phyloP scores from a whole-genome alignment of 2,329 filamentous ascomycete genomes.

The Aureobasidium musti region DNA sequence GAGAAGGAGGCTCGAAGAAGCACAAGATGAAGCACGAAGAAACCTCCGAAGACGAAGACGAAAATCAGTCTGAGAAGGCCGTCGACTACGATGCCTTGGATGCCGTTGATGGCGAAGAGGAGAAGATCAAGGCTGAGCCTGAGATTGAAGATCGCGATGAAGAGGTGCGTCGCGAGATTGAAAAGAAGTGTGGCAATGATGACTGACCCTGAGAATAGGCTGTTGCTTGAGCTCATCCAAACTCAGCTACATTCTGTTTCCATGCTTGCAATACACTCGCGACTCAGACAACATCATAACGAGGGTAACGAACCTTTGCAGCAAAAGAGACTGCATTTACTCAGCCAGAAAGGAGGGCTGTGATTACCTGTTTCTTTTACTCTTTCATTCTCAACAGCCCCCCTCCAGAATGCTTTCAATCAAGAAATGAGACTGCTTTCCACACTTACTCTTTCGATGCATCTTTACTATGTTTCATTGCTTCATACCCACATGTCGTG shows the following conservation, averaged over 20 bases:
- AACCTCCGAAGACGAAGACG: slow-evolving; percentile 2
- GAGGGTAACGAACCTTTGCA: slow-evolving; percentile 6
- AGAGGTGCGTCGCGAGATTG: not conserved
- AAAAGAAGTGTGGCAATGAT: not conserved
- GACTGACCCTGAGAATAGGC: slow-evolving; percentile 1
- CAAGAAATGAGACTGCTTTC: not conserved
- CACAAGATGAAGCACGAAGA: slow-evolving; percentile 29
- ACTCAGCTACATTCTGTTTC: not conserved
- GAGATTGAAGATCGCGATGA: not conserved
- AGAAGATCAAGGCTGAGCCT: not conserved
- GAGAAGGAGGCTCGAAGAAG: slow-evolving; percentile 28
- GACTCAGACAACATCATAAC: not conserved
- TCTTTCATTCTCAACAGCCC: not conserved
- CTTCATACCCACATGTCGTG: not conserved
- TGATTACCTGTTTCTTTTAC: not conserved
- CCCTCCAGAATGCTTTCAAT: not conserved
- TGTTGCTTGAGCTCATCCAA: slow-evolving; percentile 1
- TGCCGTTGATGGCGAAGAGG: not conserved
- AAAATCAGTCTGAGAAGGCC: slow-evolving; percentile 6
- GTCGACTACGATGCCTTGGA: slow-evolving; percentile 1
- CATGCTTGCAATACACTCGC: not conserved
- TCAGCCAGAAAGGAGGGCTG: not conserved
- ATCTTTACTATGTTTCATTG: not conserved
- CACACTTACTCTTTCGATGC: not conserved
- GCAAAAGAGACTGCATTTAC: not conserved